phyloP scores from a whole-genome alignment of 2,329 filamentous ascomycete genomes.

The Paraphaeosphaeria sporulosa region DNA sequence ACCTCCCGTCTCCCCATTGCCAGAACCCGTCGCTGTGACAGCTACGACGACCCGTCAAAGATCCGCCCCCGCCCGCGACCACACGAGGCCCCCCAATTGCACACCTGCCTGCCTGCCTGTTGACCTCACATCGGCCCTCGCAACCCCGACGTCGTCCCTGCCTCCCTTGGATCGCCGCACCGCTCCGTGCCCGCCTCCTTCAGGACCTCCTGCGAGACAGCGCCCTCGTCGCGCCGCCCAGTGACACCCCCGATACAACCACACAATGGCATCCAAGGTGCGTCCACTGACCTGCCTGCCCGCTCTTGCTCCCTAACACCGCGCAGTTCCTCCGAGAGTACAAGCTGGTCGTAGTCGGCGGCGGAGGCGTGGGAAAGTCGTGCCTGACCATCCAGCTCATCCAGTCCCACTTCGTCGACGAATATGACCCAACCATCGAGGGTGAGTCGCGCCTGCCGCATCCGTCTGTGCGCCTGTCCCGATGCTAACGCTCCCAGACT shows the following conservation, averaged over 20 bases:
- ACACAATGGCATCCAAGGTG: constrained; percentile 51
- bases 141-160: background rate
- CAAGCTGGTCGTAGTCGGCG: constrained; percentile 86
- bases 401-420: constrained; percentile 94
- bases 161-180: constrained; percentile 24
- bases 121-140: constrained; percentile 9
- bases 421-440: constrained; percentile 99
- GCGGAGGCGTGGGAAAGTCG: constrained; percentile 98
- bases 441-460: constrained; percentile 63
- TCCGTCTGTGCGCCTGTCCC: background rate
- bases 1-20: constrained; percentile 20
- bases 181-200: constrained; percentile 25
- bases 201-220: constrained; percentile 8
- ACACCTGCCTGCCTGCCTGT: constrained; percentile 1
- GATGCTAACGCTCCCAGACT: constrained; percentile 68
- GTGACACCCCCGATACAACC: constrained; percentile 6
- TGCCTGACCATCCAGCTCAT: constrained; percentile 91
- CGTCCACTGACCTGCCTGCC: constrained; percentile 18
- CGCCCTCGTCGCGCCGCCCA: constrained; percentile 11
- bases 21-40: constrained; percentile 3
- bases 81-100: constrained; percentile 7
- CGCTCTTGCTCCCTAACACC: constrained; percentile 30
- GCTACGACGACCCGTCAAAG: constrained; percentile 1
- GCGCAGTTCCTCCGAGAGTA: constrained; percentile 61
- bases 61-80: background rate